These are phyloP conservation scores for Mentha longifolia DNA, from an alignment of 257 asterid genomes.

Conservation along the genomic window DNA sequence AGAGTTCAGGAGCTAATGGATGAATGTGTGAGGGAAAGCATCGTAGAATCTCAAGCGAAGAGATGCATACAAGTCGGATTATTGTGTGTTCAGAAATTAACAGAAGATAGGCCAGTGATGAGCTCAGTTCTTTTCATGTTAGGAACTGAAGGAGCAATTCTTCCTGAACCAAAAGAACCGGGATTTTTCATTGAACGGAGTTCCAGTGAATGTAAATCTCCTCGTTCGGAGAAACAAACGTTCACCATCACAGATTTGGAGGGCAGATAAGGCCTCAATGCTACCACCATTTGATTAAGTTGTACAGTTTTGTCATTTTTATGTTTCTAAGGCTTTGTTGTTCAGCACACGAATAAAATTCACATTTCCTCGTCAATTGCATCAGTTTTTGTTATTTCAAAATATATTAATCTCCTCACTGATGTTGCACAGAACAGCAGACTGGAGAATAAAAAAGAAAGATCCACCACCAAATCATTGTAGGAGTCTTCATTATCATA, in stretches of 20 bases:
- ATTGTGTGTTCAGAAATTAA: conserved; percentile 44
- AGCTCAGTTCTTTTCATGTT: conserved; percentile 48
- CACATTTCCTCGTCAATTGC: too few species aligned
- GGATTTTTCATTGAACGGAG: conserved; percentile 34
- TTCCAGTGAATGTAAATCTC: not conserved
- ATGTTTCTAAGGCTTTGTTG: too few species aligned
- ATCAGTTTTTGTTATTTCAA: too few species aligned
- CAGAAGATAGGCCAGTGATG: conserved; percentile 47
- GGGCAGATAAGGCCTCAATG: not conserved
- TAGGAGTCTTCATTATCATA: too few species aligned
- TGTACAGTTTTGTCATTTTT: too few species aligned
- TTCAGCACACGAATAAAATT: too few species aligned
- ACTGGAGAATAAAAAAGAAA: too few species aligned
- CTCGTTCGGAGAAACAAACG: not conserved
- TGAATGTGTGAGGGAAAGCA: conserved; percentile 22
- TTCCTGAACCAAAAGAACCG: conserved; percentile 50
- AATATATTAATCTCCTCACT: too few species aligned
- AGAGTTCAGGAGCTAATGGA: conserved; percentile 41
- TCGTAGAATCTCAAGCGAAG: conserved; percentile 42
- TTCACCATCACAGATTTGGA: conserved; percentile 37
- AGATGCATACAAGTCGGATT: conserved; percentile 54
- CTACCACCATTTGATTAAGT: too few species aligned
- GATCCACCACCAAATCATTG: too few species aligned
- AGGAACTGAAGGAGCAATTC: conserved; percentile 36
- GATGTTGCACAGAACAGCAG: too few species aligned